Percentiles rank a stretch among this genome's conserved stretches.
These are phyloP conservation scores for Blastobotrys attinorum DNA, from an alignment of 805 yeast genomes.

Conservation along the genomic window DNA sequence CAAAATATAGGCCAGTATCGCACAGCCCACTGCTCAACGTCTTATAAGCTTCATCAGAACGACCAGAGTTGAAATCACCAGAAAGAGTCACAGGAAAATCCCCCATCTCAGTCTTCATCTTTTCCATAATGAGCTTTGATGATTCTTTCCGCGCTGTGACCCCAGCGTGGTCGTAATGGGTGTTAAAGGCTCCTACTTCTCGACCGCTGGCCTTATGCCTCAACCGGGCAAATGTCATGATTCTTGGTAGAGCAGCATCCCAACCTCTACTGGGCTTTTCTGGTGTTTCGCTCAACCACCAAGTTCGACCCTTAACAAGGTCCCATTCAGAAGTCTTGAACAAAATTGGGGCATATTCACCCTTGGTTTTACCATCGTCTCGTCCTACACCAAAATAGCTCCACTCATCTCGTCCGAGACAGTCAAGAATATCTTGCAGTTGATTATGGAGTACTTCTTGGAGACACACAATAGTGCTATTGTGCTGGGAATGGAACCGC, in stretches of 20 bases:
- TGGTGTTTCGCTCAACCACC: constrained; percentile 51
- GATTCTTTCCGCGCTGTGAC: constrained; percentile 38
- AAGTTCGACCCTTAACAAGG: constrained; percentile 33
- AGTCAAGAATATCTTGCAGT: constrained; percentile 35
- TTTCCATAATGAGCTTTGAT: constrained; percentile 34
- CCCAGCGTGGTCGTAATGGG: constrained; percentile 47
- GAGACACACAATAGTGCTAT: constrained; percentile 35
- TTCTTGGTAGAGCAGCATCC: constrained; percentile 40
- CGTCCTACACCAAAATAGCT: constrained; percentile 44
- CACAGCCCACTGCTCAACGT: constrained; percentile 31
- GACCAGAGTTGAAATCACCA: constrained; percentile 52
- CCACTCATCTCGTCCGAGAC: constrained; percentile 32
- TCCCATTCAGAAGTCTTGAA: constrained; percentile 34
- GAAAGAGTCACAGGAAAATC: constrained; percentile 37
- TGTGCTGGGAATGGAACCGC: constrained; percentile 25
- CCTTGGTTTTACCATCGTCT: constrained; percentile 41
- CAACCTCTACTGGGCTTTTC: constrained; percentile 44
- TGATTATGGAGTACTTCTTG: constrained; percentile 45
- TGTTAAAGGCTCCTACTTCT: constrained; percentile 32
- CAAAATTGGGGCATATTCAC: constrained; percentile 46
- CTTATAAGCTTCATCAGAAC: constrained; percentile 36
- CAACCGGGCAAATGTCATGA: constrained; percentile 25
- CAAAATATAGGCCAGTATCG: constrained; percentile 22
- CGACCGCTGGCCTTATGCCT: constrained; percentile 14
- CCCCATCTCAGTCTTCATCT: constrained; percentile 25